Conservation (phyloP, 176 grass and related monocot species). For the Tuctoria greenei region DNA sequence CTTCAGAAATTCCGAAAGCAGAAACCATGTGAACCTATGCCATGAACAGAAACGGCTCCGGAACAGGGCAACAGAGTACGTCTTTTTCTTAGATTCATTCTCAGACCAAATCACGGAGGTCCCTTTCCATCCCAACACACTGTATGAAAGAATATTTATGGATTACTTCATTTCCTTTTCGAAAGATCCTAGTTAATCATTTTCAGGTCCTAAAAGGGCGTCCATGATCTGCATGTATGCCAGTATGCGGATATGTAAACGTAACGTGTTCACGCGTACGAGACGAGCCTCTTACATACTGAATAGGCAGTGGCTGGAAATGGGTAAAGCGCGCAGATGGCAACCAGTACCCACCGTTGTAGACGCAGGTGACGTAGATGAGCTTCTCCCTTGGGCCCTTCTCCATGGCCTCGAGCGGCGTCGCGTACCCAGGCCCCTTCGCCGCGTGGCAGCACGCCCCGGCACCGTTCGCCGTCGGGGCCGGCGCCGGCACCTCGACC, state of each 20-base stretch:
- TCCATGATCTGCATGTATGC: neutral
- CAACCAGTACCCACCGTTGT: slow-evolving; percentile 57
- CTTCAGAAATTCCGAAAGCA: neutral
- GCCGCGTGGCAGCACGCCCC: slow-evolving; percentile 34
- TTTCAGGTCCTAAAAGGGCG: neutral
- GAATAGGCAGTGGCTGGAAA: neutral
- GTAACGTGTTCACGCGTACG: neutral
- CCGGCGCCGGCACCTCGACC: slow-evolving; percentile 9
- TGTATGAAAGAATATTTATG: slow-evolving; percentile 5
- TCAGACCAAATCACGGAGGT: slow-evolving; percentile 1
- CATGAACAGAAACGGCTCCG: neutral
- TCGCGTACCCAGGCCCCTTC: slow-evolving; percentile 76
- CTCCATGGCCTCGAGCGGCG: slow-evolving; percentile 80
- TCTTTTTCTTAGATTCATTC: neutral
- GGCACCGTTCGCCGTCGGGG: slow-evolving; percentile 16
- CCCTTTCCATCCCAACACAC: neutral
- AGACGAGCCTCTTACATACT: neutral
- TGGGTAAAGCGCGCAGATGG: neutral
- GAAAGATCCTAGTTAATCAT: neutral
- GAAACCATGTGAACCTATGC: slow-evolving; percentile 34
- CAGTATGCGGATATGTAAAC: neutral
- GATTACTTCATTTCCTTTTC: neutral
- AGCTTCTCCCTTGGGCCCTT: slow-evolving; percentile 72
- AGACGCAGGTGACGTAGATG: slow-evolving; percentile 95
- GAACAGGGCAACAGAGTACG: neutral